Percentiles rank a stretch among this genome's conserved stretches.
Evolutionary conservation across 192 early-diverging fungal species (phyloP).

Genomic region (Linnemannia schmuckeri): DNA sequence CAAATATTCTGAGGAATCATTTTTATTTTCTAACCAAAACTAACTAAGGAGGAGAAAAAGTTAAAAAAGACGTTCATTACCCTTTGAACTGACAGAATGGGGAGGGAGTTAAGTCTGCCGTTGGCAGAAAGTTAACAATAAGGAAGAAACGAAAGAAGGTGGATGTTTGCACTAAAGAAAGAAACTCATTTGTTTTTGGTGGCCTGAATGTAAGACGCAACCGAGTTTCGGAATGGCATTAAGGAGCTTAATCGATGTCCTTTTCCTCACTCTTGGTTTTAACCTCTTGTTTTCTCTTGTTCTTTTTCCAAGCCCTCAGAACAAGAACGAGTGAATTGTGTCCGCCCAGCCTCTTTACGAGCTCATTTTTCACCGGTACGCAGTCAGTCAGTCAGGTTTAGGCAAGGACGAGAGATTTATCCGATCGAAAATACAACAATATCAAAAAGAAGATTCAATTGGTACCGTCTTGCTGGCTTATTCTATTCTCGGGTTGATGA

Average conservation of each 20-base stretch:
- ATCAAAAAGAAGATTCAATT: neutral
- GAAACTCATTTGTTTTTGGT: neutral
- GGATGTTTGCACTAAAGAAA: neutral
- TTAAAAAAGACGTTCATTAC: too few relatives aligned
- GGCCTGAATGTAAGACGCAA: neutral
- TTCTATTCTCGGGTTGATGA: neutral
- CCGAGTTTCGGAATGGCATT: neutral
- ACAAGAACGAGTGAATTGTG: neutral
- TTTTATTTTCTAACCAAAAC: too few relatives aligned
- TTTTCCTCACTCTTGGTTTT: neutral
- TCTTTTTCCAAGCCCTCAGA: neutral
- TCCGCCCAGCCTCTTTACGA: neutral
- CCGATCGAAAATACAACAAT: neutral
- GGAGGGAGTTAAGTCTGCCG: too few relatives aligned
- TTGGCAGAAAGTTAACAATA: too few relatives aligned
- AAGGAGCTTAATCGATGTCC: neutral
- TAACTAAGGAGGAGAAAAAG: neutral
- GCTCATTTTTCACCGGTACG: neutral
- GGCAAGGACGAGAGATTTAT: neutral
- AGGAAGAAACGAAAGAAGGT: neutral
- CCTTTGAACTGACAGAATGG: too few relatives aligned
- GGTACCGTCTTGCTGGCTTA: conserved; percentile 18
- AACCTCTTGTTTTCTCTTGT: neutral
- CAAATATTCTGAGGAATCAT: neutral
- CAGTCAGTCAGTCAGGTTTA: neutral